Conservation (phyloP, 2,329 filamentous ascomycete species). For the Colletotrichum camelliae region DNA sequence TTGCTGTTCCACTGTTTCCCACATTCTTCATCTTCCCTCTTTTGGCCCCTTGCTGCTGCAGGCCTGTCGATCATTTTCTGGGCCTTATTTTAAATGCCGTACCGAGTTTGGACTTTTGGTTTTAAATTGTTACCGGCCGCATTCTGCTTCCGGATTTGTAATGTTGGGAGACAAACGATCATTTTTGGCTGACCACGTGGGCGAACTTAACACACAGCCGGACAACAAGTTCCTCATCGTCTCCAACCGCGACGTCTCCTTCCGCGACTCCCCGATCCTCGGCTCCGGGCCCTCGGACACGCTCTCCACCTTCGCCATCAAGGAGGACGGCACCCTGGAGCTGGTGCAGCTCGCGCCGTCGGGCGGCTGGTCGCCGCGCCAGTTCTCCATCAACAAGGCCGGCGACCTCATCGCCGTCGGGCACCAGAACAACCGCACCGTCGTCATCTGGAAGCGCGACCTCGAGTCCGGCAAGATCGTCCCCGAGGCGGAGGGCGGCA, state of each 20-base stretch:
- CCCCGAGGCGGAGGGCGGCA: constrained; percentile 23
- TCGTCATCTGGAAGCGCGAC: constrained; percentile 24
- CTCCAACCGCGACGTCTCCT: constrained; percentile 22
- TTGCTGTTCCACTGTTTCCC: background rate
- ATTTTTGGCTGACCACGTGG: background rate
- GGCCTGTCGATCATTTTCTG: background rate
- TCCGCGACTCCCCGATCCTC: constrained; percentile 20
- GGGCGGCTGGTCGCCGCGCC: constrained; percentile 21
- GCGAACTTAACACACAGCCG: background rate
- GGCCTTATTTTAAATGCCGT: background rate
- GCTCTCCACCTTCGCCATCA: constrained; percentile 21
- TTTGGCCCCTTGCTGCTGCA: background rate
- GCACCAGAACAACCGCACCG: constrained; percentile 22
- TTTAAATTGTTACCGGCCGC: background rate
- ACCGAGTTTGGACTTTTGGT: background rate
- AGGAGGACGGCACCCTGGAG: constrained; percentile 21
- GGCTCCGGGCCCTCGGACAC: constrained; percentile 23
- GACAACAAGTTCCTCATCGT: constrained; percentile 18
- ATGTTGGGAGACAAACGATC: background rate
- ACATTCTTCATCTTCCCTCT: background rate
- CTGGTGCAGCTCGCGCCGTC: constrained; percentile 22
- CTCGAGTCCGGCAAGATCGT: constrained; percentile 21
- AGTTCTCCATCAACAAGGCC: constrained; percentile 23
- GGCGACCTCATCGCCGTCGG: constrained; percentile 20
- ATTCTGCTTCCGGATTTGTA: constrained; percentile 3